Conservation (phyloP, 768 basidiomycete species). For the Tubosaeta sp. region DNA sequence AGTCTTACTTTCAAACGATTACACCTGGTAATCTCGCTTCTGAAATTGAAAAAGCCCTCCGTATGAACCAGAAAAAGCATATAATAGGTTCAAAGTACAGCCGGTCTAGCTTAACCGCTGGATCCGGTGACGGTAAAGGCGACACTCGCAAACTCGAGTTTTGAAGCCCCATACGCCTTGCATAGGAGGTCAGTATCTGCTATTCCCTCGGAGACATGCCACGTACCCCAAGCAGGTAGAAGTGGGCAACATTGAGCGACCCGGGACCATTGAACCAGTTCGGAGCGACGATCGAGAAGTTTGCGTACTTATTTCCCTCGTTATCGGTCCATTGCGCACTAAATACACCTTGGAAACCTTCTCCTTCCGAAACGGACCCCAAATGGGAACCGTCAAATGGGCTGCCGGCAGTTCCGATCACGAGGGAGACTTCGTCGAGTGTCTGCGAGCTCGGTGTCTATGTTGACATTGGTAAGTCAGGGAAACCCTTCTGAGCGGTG, state of each 20-base stretch:
- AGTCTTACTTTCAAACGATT: too few species aligned
- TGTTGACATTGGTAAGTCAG: background rate
- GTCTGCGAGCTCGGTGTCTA: background rate
- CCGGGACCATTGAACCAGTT: background rate
- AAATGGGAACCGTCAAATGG: background rate
- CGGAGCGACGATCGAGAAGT: slow-evolving; percentile 2
- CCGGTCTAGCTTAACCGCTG: background rate
- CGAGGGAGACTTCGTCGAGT: slow-evolving; percentile 4
- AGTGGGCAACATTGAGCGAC: background rate
- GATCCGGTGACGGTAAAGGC: background rate
- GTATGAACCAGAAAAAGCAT: background rate
- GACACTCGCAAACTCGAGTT: background rate
- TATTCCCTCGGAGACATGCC: background rate
- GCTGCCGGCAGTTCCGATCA: background rate
- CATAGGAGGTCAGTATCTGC: background rate
- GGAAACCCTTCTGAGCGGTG: too few species aligned
- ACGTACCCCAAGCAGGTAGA: slow-evolving; percentile 5
- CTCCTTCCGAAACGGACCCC: background rate
- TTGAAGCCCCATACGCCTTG: background rate
- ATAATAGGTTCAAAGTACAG: background rate
- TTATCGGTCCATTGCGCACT: background rate
- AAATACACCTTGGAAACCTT: background rate
- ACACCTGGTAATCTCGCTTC: background rate
- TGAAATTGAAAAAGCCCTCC: background rate
- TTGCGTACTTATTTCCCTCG: background rate